Base-by-base conservation (phyloP, 2,329 filamentous ascomycete species). In the Didymella pomorum region DNA sequence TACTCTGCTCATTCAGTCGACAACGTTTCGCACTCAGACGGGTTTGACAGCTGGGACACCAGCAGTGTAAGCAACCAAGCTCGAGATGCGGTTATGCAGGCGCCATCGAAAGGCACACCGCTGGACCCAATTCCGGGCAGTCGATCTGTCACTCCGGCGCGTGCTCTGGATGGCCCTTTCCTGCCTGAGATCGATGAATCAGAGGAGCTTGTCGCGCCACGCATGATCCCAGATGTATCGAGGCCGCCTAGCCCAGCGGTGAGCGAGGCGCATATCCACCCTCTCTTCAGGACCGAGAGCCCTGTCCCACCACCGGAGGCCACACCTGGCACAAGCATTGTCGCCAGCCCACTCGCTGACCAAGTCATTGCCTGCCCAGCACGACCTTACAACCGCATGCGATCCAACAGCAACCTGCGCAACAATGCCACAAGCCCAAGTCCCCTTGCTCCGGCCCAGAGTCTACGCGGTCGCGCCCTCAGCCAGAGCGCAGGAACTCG, bases 1-100 rank as follows among this genome's bases (percentile, higher is more conserved):
- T 70, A 78, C 29, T 76, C 76, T 7, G 62, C 61, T 39, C 64
- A 69, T 42, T 72, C 77, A 5, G 53, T 77, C 21, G 74, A 77
- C 41, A 74, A 70, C n/a, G 60, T 71, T 18, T 73, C 78, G 25
- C 78, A 77, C 29, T 72, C 76, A 2, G 87, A 90, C 60, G 85
- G 86, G 1, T 92, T 92, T 67, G 89, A 92, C 67, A 87, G 84
- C 2, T 92, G 90, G 90, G 89, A 92, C 68, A 91, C 88, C 0
- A 90, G 88, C 0, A 81, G 82, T 0, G 87, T 91, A 2, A 88
- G 89, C 65, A 78, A 84, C 2, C 84, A 88, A 63, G 84, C 83
- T 64, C 83, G 86, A 26, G 84, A 88, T 65, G 23, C 79, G 79
- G 14, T 71, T 20, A 47, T 71, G 49, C 67, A 72, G 50, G 68